A percentile compares a stretch with the other conserved stretches of the same genome.
These are phyloP conservation scores for Brettanomyces anomalus DNA, from an alignment of 805 yeast species.

Conservation along the genomic window DNA sequence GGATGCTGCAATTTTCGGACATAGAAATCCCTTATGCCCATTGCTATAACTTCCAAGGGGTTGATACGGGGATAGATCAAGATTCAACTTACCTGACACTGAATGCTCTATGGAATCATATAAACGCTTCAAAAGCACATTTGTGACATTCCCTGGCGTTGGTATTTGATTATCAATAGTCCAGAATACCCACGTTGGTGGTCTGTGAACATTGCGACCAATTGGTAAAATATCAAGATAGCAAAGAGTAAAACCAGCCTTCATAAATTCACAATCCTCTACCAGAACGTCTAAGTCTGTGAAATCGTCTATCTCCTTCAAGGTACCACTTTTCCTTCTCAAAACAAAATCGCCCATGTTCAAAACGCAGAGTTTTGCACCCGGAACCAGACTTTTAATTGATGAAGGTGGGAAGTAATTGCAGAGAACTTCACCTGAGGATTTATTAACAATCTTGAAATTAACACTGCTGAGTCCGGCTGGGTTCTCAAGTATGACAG, in stretches of 20 bases:
- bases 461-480: constrained; percentile 51
- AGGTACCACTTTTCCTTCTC: neutral
- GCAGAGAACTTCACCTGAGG: constrained; percentile 23
- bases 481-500: constrained; percentile 42
- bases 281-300: constrained; percentile 33
- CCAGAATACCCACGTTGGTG: constrained; percentile 24
- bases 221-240: constrained; percentile 22
- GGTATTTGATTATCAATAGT: constrained; percentile 24
- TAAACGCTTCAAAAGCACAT: constrained; percentile 36
- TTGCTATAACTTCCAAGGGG: constrained; percentile 22
- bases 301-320: constrained; percentile 16
- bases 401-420: constrained; percentile 49
- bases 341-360: constrained; percentile 39
- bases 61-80: constrained; percentile 6
- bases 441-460: constrained; percentile 34
- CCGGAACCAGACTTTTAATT: constrained; percentile 50
- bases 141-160: constrained; percentile 29
- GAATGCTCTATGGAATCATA: constrained; percentile 35
- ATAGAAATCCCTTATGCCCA: constrained; percentile 4
- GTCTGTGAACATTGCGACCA: constrained; percentile 3
- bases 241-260: constrained; percentile 39
- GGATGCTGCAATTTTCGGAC: neutral
- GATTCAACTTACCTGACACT: constrained; percentile 5
- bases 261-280: constrained; percentile 50
- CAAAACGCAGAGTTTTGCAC: constrained; percentile 38